Percentiles rank a stretch among this genome's conserved stretches.
Evolutionary conservation across 345 rosid genomes (phyloP).

Genomic region (Rubroshorea leprosula): DNA sequence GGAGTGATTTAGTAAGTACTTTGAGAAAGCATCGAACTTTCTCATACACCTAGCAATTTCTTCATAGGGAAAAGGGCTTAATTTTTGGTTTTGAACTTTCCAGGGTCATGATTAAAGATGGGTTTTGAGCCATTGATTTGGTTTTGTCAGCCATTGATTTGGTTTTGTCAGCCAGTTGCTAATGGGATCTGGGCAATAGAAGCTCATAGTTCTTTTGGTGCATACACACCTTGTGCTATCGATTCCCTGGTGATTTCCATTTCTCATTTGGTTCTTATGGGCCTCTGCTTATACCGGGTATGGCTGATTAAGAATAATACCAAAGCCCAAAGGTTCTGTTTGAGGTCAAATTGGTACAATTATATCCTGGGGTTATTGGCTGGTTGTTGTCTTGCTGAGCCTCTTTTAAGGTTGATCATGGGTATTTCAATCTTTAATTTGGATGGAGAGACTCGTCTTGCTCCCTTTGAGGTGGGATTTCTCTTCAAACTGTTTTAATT

Average conservation of each 20-base stretch:
- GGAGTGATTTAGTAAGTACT: background rate
- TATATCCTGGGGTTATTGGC: slow-evolving; percentile 58
- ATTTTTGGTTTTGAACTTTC: background rate
- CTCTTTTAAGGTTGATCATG: slow-evolving; percentile 63
- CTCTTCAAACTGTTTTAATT: background rate
- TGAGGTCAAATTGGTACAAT: slow-evolving; percentile 60
- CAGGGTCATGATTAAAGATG: slow-evolving; percentile 35
- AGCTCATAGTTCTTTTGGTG: slow-evolving; percentile 64
- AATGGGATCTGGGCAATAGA: slow-evolving; percentile 57
- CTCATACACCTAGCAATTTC: background rate
- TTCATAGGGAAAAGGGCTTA: background rate
- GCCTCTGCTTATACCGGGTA: slow-evolving; percentile 63
- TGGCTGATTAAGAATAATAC: slow-evolving; percentile 52
- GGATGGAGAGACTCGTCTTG: slow-evolving; percentile 47
- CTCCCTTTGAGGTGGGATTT: slow-evolving; percentile 79
- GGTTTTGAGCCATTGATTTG: slow-evolving; percentile 57
- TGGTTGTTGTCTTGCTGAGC: slow-evolving; percentile 62
- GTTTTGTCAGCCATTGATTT: slow-evolving; percentile 79
- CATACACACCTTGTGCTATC: slow-evolving; percentile 68
- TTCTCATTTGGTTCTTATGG: slow-evolving; percentile 66
- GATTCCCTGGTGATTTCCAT: slow-evolving; percentile 54
- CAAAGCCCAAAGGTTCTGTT: slow-evolving; percentile 51
- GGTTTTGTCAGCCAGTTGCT: slow-evolving; percentile 76
- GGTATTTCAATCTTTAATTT: slow-evolving; percentile 55
- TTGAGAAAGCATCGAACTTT: background rate